A percentile compares a stretch with the other conserved stretches of the same genome.
Evolutionary conservation across 176 grass and related monocot genomes (phyloP).

Genomic region (Secale cereale): DNA sequence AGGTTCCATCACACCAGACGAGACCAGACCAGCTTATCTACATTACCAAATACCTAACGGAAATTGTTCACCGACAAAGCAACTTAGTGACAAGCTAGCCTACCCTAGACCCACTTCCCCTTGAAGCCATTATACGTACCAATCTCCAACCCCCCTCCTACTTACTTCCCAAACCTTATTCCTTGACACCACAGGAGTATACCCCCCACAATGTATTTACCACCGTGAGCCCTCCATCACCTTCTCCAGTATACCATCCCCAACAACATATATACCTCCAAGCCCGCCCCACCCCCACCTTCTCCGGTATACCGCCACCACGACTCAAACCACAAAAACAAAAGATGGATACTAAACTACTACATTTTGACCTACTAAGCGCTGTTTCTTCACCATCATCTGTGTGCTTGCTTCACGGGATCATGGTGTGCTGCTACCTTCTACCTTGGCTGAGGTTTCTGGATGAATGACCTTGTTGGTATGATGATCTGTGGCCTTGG

Average conservation of each 20-base stretch:
- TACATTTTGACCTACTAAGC: constrained; percentile 20
- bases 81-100: not conserved
- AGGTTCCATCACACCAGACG: constrained; percentile 21
- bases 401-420: constrained; percentile 10
- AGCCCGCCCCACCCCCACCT: not conserved
- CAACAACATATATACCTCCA: constrained; percentile 44
- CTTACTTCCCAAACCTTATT: constrained; percentile 37
- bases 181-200: constrained; percentile 68
- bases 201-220: constrained; percentile 67
- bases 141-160: constrained; percentile 29
- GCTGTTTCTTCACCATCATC: constrained; percentile 12
- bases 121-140: constrained; percentile 46
- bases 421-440: not conserved
- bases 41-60: constrained; percentile 27
- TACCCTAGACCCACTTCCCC: constrained; percentile 4
- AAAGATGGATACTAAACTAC: constrained; percentile 30
- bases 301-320: constrained; percentile 37
- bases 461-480: constrained; percentile 32
- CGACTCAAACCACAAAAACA: constrained; percentile 20
- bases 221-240: constrained; percentile 18
- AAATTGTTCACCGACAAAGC: not conserved
- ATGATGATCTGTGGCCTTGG: constrained; percentile 21
- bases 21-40: constrained; percentile 21
- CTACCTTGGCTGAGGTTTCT: constrained; percentile 52
- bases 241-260: constrained; percentile 42